A percentile compares a stretch with the other conserved stretches of the same genome.
Evolutionary conservation across 2,329 filamentous ascomycete species (phyloP).

Genomic region (Hypomyces perniciosus): DNA sequence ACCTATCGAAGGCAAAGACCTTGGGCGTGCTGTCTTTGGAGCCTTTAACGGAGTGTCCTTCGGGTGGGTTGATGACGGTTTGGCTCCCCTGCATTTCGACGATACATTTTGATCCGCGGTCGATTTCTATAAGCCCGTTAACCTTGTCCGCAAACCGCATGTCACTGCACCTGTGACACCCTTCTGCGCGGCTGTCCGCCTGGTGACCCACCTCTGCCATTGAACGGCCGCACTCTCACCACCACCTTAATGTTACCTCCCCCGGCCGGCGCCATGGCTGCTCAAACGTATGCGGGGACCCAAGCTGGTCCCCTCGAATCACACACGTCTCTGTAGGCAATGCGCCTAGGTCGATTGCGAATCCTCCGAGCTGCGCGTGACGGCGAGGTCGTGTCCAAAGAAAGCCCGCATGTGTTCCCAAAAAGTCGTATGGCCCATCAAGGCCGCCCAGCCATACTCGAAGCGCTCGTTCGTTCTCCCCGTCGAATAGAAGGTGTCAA

Average conservation of each 20-base stretch:
- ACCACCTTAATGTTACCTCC: conserved; percentile 99
- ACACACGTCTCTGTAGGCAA: conserved; percentile 19
- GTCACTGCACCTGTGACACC: background rate
- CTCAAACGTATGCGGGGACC: conserved; percentile 29
- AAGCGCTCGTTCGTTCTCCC: background rate
- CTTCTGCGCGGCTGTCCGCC: background rate
- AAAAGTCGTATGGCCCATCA: conserved; percentile 8
- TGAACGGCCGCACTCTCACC: conserved; percentile 93
- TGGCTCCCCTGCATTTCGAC: conserved; percentile 94
- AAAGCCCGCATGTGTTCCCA: conserved; percentile 5
- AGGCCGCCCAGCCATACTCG: conserved; percentile 14
- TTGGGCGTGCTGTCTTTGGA: conserved; percentile 69
- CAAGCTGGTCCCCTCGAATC: conserved; percentile 27
- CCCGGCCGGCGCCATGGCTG: conserved; percentile 48
- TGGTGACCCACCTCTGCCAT: conserved; percentile 68
- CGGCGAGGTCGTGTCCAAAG: background rate
- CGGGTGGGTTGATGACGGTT: conserved; percentile 74
- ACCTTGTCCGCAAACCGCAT: conserved; percentile 4
- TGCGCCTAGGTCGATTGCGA: conserved; percentile 21
- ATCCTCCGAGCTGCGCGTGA: conserved; percentile 1
- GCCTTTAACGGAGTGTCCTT: conserved; percentile 56
- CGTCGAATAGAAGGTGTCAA: background rate
- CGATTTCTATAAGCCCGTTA: conserved; percentile 59
- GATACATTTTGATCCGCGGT: conserved; percentile 90
- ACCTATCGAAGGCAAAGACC: conserved; percentile 90